These are phyloP conservation scores for Wickerhamiella vanderwaltii DNA, from an alignment of 805 yeast species.

Conservation along the genomic window DNA sequence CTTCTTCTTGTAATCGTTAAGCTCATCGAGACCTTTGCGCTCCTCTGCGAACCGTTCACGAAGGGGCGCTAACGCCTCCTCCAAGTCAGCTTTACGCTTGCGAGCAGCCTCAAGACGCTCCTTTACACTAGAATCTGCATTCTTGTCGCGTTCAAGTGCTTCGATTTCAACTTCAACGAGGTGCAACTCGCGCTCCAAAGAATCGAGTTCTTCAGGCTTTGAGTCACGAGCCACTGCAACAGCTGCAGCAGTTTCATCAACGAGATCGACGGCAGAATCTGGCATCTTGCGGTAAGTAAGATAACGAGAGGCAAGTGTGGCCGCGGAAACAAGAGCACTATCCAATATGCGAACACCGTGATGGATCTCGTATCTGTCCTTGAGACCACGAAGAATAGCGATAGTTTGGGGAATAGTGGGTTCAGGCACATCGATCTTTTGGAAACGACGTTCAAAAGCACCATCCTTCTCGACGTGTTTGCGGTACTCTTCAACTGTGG, in stretches of 20 bases:
- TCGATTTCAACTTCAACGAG: slow-evolving; percentile 89
- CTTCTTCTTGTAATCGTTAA: slow-evolving; percentile 78
- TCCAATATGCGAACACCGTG: slow-evolving; percentile 96
- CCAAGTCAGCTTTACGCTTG: slow-evolving; percentile 67
- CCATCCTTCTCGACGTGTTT: slow-evolving; percentile 96
- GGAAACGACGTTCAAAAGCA: slow-evolving; percentile 97
- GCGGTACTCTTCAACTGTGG: slow-evolving; percentile 85
- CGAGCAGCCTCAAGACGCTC: slow-evolving; percentile 75
- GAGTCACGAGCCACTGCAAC: slow-evolving; percentile 98
- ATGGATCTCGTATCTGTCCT: slow-evolving; percentile 88
- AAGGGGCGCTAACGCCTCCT: slow-evolving; percentile 74
- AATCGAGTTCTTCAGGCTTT: slow-evolving; percentile 92
- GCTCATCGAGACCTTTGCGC: slow-evolving; percentile 80
- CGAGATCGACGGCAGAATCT: slow-evolving; percentile 91
- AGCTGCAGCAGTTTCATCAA: slow-evolving; percentile 92
- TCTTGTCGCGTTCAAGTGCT: slow-evolving; percentile 92
- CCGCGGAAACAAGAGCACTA: slow-evolving; percentile 86
- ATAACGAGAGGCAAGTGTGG: slow-evolving; percentile 87
- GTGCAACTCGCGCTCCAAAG: slow-evolving; percentile 82
- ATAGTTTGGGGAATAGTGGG: slow-evolving; percentile 87
- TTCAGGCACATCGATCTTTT: slow-evolving; percentile 90
- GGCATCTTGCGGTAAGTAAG: slow-evolving; percentile 92
- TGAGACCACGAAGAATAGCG: slow-evolving; percentile 92
- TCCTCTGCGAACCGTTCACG: slow-evolving; percentile 78
- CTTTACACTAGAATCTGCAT: slow-evolving; percentile 66